Base-by-base conservation (phyloP, 2,329 filamentous ascomycete genomes). In the Didymella glomerata region DNA sequence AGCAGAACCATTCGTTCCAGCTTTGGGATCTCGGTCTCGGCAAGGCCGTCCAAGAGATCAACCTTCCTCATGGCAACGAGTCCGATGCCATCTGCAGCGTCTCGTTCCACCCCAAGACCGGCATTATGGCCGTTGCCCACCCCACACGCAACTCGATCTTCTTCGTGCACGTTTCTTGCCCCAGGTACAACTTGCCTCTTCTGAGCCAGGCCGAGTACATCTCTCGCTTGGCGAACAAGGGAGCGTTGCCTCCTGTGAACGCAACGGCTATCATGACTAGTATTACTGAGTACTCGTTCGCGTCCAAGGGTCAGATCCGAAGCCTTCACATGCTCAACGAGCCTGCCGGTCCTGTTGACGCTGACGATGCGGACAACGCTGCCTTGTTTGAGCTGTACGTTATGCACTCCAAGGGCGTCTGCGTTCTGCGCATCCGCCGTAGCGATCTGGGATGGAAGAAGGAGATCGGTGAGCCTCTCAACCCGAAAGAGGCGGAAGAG, bases 11-110 rank as follows among this genome's bases (percentile, higher is more conserved):
- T 80, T 96, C 94, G 55, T 87, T 99, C 62, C 96, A 99, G 82
- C 87, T 99, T 44, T 99, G 95, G 96, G 95, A 99, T 82, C 88
- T 99, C 73, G 93, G 91, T 41, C 88, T 99, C 32, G 91, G 90
- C 67, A 97, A 97, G 80, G 92, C 93, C 28, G 95, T 99, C 36
- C 94, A 99, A 77, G 95, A 99, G 80, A 89, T 99, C 76, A 95
- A 97, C 76, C 88, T 99, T 56, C 95, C 95, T 1, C 94, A 99
- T 75, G 91, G 91, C 80, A 96, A 95, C 74, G 94, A 98, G 76
- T 96, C 92, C 3, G 94, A 97, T 78, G 93, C 93, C n/a, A 94
- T 98, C 61, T 99, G 95, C 83, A 98, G 93, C 75, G 90, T 99
- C 74, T 89, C 90, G 74, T 99, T 98, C 77, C 93, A 99, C 76